Conservation (phyloP, 805 yeast genomes). For the Torulaspora microellipsoides region DNA sequence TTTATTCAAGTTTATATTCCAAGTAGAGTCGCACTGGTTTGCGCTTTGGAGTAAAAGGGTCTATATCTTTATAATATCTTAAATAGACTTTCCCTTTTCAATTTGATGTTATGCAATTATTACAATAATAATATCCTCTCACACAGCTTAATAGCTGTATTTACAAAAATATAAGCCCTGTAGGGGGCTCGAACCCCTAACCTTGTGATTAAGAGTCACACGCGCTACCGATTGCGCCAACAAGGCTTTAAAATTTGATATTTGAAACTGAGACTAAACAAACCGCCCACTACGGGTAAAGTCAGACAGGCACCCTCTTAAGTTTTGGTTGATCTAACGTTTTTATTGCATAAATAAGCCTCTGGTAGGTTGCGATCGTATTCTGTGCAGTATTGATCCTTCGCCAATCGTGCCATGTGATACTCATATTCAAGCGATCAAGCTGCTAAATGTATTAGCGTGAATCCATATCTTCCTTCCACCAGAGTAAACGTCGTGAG, state of each 20-base stretch:
- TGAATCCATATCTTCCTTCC: no score
- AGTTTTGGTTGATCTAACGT: no score
- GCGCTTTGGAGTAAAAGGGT: conserved; percentile 39
- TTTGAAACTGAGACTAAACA: no score
- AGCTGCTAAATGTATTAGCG: no score
- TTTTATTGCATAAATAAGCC: no score
- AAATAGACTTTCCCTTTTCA: background rate
- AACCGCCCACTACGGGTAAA: no score
- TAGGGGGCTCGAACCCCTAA: conserved; percentile 27
- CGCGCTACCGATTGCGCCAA: conserved; percentile 27
- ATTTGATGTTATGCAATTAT: background rate
- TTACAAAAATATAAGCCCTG: conserved; percentile 17
- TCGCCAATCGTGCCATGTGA: no score
- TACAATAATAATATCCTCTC: background rate
- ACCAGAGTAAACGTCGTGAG: no score
- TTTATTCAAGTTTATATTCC: conserved; percentile 78
- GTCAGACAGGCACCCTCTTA: no score
- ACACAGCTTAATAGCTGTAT: background rate
- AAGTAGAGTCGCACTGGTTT: conserved; percentile 61
- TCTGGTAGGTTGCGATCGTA: no score
- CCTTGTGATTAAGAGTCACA: conserved; percentile 25
- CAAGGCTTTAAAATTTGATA: conserved; percentile 20
- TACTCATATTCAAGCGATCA: no score
- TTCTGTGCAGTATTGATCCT: no score
- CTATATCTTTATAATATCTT: background rate